Conservation (phyloP, 1,139 yeast genomes). For the Yamadazyma siamensis region DNA sequence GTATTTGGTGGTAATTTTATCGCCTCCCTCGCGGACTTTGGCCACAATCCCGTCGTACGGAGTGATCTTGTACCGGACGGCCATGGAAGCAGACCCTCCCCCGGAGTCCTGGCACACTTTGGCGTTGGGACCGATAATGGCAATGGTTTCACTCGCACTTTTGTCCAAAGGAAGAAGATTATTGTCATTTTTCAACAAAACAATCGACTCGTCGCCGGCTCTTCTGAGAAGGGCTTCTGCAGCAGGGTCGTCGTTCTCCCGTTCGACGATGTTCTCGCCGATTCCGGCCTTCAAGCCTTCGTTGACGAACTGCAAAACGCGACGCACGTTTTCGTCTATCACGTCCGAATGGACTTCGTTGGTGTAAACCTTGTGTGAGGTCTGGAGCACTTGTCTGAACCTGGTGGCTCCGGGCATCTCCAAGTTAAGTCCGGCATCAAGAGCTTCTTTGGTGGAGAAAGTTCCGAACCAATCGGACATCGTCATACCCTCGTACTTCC, state of each 20-base stretch:
- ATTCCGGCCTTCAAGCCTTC: constrained; percentile 40
- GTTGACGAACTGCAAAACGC: constrained; percentile 45
- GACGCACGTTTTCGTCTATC: constrained; percentile 43
- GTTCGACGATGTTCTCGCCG: constrained; percentile 37
- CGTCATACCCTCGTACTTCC: constrained; percentile 53
- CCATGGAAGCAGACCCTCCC: constrained; percentile 37
- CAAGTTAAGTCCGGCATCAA: constrained; percentile 56
- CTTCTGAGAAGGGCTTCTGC: constrained; percentile 42
- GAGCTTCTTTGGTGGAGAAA: constrained; percentile 44
- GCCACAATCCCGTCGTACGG: constrained; percentile 31
- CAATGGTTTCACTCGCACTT: constrained; percentile 22
- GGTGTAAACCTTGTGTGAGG: constrained; percentile 34
- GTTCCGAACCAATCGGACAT: constrained; percentile 68
- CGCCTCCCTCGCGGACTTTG: constrained; percentile 23
- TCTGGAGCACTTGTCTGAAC: constrained; percentile 38
- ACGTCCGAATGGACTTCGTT: constrained; percentile 28
- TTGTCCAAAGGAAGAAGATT: constrained; percentile 38
- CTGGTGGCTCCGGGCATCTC: constrained; percentile 65
- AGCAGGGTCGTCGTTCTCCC: constrained; percentile 40
- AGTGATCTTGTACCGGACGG: constrained; percentile 26
- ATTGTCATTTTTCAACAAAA: constrained; percentile 49
- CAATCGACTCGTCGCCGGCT: constrained; percentile 50
- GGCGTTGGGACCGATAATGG: constrained; percentile 39
- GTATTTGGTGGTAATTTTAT: constrained; percentile 17
- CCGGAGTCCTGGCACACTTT: constrained; percentile 32